Evolutionary conservation across 306 rosid species (phyloP).

Genomic region (Sicyos baderoa): DNA sequence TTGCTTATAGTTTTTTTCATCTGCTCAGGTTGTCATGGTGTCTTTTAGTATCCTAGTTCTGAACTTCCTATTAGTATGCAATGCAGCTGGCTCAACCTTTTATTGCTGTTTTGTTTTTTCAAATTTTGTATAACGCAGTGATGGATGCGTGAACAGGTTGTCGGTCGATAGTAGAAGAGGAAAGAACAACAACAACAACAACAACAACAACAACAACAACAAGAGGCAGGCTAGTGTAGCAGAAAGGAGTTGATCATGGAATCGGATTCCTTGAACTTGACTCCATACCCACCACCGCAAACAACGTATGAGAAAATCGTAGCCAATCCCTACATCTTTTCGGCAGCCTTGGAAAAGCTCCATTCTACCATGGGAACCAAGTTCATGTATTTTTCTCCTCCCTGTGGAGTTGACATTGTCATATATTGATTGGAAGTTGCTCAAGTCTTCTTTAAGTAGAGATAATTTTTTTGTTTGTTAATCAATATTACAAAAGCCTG

Average conservation of each 20-base stretch:
- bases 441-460: no score
- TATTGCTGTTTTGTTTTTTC: neutral
- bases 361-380: slow-evolving; percentile 68
- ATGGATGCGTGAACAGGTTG: neutral
- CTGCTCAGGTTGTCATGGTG: no score
- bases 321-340: slow-evolving; percentile 43
- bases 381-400: slow-evolving; percentile 50
- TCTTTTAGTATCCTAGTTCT: no score
- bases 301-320: slow-evolving; percentile 53
- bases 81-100: neutral
- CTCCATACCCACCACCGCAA: slow-evolving; percentile 47
- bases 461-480: no score
- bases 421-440: no score
- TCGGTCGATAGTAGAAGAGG: slow-evolving; percentile 13
- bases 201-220: no score
- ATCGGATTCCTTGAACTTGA: slow-evolving; percentile 38
- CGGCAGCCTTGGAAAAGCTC: slow-evolving; percentile 60
- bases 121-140: neutral
- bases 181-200: no score
- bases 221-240: slow-evolving; percentile 25
- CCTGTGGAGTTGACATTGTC: no score
- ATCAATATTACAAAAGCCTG: no score
- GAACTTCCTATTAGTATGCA: no score
- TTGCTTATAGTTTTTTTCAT: no score
- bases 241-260: slow-evolving; percentile 41